A percentile compares a stretch with the other conserved stretches of the same genome.
Conservation (phyloP, 2,329 filamentous ascomycete genomes). For the Rhynchosporium agropyri region DNA sequence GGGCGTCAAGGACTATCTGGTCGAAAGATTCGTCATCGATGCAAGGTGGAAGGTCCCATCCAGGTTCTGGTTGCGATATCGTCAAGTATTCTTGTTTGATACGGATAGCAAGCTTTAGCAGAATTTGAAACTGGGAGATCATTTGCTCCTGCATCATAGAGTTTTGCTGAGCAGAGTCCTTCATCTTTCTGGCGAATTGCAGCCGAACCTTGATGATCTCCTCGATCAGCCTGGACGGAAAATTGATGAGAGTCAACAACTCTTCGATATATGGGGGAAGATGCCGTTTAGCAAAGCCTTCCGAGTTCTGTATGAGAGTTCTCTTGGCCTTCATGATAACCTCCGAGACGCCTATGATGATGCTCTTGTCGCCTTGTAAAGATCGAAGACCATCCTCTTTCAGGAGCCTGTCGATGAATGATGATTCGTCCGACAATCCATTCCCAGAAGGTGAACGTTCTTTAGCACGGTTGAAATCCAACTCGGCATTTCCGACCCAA, state of each 20-base stretch:
- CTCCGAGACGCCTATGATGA: conserved; percentile 79
- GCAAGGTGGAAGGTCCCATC: conserved; percentile 94
- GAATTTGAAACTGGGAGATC: conserved; percentile 93
- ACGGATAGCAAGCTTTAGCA: conserved; percentile 86
- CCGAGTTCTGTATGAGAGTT: conserved; percentile 84
- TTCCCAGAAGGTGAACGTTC: conserved; percentile 68
- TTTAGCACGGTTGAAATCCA: conserved; percentile 83
- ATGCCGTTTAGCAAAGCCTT: conserved; percentile 83
- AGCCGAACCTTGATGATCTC: conserved; percentile 93
- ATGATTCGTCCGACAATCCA: conserved; percentile 84
- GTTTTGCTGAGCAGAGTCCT: conserved; percentile 89
- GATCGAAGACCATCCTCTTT: conserved; percentile 96
- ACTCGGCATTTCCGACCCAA: conserved; percentile 95
- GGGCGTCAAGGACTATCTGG: conserved; percentile 82
- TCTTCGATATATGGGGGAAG: conserved; percentile 96
- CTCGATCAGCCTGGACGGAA: conserved; percentile 91
- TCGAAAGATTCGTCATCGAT: conserved; percentile 98
- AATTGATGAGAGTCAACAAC: conserved; percentile 92
- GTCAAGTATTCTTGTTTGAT: conserved; percentile 88
- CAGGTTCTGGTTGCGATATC: conserved; percentile 83
- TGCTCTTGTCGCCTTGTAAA: conserved; percentile 82
- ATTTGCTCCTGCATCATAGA: conserved; percentile 96
- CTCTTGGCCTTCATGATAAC: conserved; percentile 94
- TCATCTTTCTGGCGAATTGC: conserved; percentile 92
- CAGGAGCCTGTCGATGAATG: conserved; percentile 90